A percentile compares a stretch with the other conserved stretches of the same genome.
These are phyloP conservation scores for Rhizomucor miehei DNA, from an alignment of 371 early-diverging fungal genomes.

Conservation along the genomic window DNA sequence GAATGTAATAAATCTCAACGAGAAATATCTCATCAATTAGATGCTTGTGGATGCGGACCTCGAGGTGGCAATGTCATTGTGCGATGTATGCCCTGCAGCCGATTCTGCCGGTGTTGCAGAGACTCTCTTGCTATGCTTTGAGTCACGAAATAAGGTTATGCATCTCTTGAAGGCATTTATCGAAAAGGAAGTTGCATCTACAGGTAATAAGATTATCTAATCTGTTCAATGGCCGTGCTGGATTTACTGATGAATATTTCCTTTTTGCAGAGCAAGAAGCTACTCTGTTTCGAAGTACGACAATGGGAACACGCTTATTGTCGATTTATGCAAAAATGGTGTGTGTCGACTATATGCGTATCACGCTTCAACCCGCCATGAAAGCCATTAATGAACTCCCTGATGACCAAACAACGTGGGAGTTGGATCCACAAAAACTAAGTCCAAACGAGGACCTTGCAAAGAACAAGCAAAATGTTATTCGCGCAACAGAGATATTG, in stretches of 20 bases:
- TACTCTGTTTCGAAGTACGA: conserved; percentile 89
- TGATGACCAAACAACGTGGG: conserved; percentile 57
- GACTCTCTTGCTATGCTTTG: conserved; percentile 75
- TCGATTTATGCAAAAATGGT: conserved; percentile 75
- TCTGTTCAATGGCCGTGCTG: no score
- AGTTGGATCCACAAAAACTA: conserved; percentile 82
- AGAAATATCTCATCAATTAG: conserved; percentile 15
- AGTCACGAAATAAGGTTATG: conserved; percentile 65
- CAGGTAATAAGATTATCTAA: conserved; percentile 53
- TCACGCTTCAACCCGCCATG: conserved; percentile 78
- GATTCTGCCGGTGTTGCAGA: conserved; percentile 84
- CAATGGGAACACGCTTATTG: conserved; percentile 84
- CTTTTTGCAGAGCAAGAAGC: conserved; percentile 65
- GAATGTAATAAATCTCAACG: neutral
- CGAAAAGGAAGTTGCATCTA: conserved; percentile 75
- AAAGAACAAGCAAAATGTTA: conserved; percentile 76
- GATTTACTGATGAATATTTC: neutral
- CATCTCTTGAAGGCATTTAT: conserved; percentile 75
- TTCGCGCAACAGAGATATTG: conserved; percentile 69
- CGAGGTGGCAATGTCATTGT: conserved; percentile 77
- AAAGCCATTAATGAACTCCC: conserved; percentile 48
- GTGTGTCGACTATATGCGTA: conserved; percentile 77
- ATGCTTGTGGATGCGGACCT: conserved; percentile 65
- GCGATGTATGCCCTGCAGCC: conserved; percentile 80
- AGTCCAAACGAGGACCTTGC: conserved; percentile 54